Base-by-base conservation (phyloP, 768 basidiomycete species). In the Calocybe indica region DNA sequence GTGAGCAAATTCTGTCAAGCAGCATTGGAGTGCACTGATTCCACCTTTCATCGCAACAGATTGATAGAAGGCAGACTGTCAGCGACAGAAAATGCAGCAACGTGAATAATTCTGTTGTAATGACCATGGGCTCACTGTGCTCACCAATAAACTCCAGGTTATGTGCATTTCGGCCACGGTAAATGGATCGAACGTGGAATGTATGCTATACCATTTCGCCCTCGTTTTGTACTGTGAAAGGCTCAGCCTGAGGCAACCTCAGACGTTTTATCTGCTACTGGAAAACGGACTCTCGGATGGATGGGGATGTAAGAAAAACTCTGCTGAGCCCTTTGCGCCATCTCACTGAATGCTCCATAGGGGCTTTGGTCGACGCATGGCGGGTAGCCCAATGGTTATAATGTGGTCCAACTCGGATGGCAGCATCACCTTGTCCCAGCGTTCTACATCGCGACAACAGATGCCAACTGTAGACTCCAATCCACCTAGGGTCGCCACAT, bases 331-430 rank as follows among this genome's bases (percentile, higher is more conserved):
- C 29, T n/a, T 31, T 3, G 22, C 41, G 13, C 9, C 13, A n/a
- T 43, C 6, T 8, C 46, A 37, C 22, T 48, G 43, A 31, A 29
- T n/a, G 4, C 42, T 40, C 15, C 55, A 7, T 55, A 85, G 82
- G 58, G 83, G 83, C 5, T 85, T 80, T 55, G 83, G 83, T 15
- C 52, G 49, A 7, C 54, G 61, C 48, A 83, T 85, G 83, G 59
- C 69, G 1, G 66, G 72, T 53, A 67, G 74, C 5, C 74, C 79
- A 0, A 86, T 89, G 83, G 80, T 89, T 49, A 81, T 88, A 30
- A 76, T 81, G 71, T 89, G 85, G 86, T 66, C 75, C 6, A 83
- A 85, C 57, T 60, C 64, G 10, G 79, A 85, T 53, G 80, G 80
- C 7, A 61, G 69, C 14, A 67, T 85, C 49, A 85, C 83, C 9